phyloP scores from a whole-genome alignment of 1,284 basidiomycete species.

The Puccinia novopanici region DNA sequence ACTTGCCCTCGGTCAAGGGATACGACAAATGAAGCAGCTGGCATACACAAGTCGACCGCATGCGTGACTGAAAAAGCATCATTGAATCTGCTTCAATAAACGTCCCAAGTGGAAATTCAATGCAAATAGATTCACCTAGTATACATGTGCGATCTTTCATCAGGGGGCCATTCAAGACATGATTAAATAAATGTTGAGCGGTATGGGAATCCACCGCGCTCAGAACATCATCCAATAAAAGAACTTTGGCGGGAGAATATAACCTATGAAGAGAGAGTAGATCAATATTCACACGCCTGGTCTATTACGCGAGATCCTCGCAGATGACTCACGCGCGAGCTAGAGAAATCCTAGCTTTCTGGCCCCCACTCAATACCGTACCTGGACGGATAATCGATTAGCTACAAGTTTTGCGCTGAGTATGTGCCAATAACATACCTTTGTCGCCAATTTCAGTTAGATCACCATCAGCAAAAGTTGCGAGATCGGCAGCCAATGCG shows the following conservation, averaged over 20 bases:
- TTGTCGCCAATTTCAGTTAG: conserved; percentile 70
- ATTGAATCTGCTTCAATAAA: not conserved
- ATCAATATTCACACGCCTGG: not conserved
- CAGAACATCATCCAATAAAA: conserved; percentile 61
- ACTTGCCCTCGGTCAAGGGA: conserved; percentile 59
- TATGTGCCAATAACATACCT: conserved; percentile 57
- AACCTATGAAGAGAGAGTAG: conserved; percentile 58
- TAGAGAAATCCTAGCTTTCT: conserved; percentile 64
- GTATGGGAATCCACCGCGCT: conserved; percentile 61
- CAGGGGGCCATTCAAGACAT: conserved; percentile 60
- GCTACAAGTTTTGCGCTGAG: not conserved
- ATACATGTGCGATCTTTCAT: conserved; percentile 72
- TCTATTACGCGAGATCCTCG: no score
- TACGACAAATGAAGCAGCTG: conserved; percentile 61
- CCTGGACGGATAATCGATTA: conserved; percentile 60
- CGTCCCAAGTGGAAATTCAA: not conserved
- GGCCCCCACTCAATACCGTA: conserved; percentile 70
- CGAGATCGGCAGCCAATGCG: conserved; percentile 72
- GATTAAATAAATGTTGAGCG: conserved; percentile 55
- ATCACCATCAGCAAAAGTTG: conserved; percentile 75
- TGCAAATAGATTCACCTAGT: conserved; percentile 59
- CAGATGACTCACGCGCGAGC: conserved; percentile 51
- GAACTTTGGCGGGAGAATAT: conserved; percentile 59
- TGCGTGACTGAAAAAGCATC: conserved; percentile 68
- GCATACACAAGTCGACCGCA: conserved; percentile 68